phyloP scores from a whole-genome alignment of 805 yeast genomes.

The Hanseniaspora nectarophila region DNA sequence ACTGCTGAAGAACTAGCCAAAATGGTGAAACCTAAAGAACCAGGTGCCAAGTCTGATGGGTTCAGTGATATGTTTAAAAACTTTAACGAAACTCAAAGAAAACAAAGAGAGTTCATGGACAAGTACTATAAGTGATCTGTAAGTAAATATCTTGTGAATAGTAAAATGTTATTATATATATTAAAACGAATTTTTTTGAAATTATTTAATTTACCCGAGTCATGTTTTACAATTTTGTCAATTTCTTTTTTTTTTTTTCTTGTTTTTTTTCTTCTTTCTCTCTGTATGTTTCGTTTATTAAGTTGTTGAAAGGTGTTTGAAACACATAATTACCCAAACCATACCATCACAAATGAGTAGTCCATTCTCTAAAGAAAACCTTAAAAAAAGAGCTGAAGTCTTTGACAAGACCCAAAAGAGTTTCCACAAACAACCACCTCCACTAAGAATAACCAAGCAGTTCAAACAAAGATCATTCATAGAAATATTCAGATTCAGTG shows the following conservation, averaged over 20 bases:
- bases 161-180: too few species aligned
- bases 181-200: neutral
- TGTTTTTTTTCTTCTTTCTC: neutral
- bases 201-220: neutral
- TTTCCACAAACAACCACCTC: conserved; percentile 3
- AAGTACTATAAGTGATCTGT: neutral
- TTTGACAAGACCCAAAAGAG: conserved; percentile 14
- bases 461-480: conserved; percentile 34
- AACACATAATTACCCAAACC: neutral
- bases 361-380: neutral
- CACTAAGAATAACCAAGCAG: conserved; percentile 9
- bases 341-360: neutral
- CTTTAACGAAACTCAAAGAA: conserved; percentile 32
- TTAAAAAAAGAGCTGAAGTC: neutral
- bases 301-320: neutral
- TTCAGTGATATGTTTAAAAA: conserved; percentile 32
- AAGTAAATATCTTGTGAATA: conserved; percentile 10
- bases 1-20: conserved; percentile 49
- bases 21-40: conserved; percentile 21
- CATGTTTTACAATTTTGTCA: neutral
- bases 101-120: conserved; percentile 19
- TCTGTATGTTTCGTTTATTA: neutral
- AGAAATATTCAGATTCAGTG: conserved; percentile 55
- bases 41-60: conserved; percentile 27
- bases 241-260: neutral